A percentile compares a stretch with the other conserved stretches of the same genome.
Evolutionary conservation across 1,284 basidiomycete genomes (phyloP).

Genomic region (Fomitiporia mediterranea): DNA sequence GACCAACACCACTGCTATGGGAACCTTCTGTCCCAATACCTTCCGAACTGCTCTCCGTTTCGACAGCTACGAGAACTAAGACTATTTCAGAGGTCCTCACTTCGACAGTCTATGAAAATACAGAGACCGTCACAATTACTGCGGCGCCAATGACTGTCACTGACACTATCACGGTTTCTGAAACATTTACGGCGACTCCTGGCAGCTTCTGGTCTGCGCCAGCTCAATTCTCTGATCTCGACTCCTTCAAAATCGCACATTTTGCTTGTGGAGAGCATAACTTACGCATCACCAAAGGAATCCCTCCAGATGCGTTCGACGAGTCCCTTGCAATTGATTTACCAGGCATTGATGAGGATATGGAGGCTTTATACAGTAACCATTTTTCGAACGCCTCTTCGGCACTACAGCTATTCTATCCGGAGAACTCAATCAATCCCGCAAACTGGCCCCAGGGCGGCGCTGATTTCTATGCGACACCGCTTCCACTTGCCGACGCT

Average conservation of each 20-base stretch:
- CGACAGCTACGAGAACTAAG: conserved; percentile 5
- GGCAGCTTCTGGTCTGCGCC: conserved; percentile 47
- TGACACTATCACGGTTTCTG: conserved; percentile 20
- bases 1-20: neutral
- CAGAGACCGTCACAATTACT: conserved; percentile 33
- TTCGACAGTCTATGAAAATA: conserved; percentile 31
- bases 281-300: conserved; percentile 42
- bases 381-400: conserved; percentile 30
- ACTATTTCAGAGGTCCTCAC: conserved; percentile 11
- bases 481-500: conserved; percentile 21
- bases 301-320: conserved; percentile 36
- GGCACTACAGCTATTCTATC: conserved; percentile 29
- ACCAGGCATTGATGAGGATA: conserved; percentile 12
- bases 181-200: conserved; percentile 19
- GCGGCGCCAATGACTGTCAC: conserved; percentile 32
- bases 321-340: conserved; percentile 15
- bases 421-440: conserved; percentile 28
- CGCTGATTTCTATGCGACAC: conserved; percentile 29
- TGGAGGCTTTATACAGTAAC: neutral
- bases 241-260: conserved; percentile 53
- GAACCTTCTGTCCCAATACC: neutral
- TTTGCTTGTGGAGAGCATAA: conserved; percentile 56
- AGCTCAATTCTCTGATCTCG: conserved; percentile 50
- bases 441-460: conserved; percentile 27
- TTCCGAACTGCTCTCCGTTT: conserved; percentile 1